Percentiles rank a stretch among this genome's conserved stretches.
These are phyloP conservation scores for Pythium aphanidermatum DNA, from an alignment of 352 stramenopile genomes.

Conservation along the genomic window DNA sequence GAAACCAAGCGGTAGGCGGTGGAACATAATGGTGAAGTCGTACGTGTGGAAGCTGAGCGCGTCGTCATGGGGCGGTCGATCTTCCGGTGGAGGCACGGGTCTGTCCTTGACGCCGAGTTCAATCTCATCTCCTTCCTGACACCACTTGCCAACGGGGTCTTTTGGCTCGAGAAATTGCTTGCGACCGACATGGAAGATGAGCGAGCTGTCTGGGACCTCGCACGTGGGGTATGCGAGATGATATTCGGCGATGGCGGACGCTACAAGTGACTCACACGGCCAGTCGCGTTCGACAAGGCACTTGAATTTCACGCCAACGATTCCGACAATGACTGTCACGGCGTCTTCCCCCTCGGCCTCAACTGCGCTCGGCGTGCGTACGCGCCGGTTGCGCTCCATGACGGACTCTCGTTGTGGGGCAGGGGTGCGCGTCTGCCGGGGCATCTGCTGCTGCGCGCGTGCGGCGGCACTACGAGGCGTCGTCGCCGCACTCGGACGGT, in stretches of 20 bases:
- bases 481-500: neutral
- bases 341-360: conserved; percentile 18
- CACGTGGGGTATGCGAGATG: conserved; percentile 41
- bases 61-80: conserved; percentile 3
- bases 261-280: conserved; percentile 66
- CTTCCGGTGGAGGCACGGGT: neutral
- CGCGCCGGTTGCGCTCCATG: conserved; percentile 24
- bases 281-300: conserved; percentile 52
- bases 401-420: conserved; percentile 16
- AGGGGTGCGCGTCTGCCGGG: neutral
- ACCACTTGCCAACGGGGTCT: conserved; percentile 47
- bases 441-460: neutral
- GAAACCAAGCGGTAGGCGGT: conserved; percentile 80
- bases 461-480: neutral
- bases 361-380: conserved; percentile 9
- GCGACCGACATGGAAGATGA: conserved; percentile 58
- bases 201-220: conserved; percentile 72
- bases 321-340: conserved; percentile 36
- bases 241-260: conserved; percentile 58
- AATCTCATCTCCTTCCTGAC: conserved; percentile 48
- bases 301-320: conserved; percentile 50
- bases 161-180: conserved; percentile 44
- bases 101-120: conserved; percentile 41
- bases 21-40: conserved; percentile 78
- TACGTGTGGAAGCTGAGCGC: conserved; percentile 24